Percentiles rank a stretch among this genome's conserved stretches.
Conservation (phyloP, 306 rosid species). For the Casuarina equisetifolia region DNA sequence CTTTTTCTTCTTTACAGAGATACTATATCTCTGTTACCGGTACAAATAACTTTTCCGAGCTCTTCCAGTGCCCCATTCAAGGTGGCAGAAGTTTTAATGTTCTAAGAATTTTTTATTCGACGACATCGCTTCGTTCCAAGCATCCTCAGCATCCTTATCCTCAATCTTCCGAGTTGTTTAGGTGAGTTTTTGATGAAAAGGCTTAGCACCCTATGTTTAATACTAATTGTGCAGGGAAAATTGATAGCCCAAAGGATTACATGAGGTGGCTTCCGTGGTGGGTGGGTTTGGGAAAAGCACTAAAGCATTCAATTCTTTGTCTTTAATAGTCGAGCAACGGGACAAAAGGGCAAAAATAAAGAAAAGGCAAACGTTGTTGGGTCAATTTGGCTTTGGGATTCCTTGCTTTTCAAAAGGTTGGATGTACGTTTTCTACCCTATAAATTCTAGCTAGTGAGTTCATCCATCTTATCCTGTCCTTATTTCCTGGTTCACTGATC, state of each 20-base stretch:
- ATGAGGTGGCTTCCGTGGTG: constrained; percentile 34
- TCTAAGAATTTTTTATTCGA: background rate
- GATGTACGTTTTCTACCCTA: constrained; percentile 3
- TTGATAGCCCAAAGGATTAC: constrained; percentile 4
- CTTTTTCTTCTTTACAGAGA: no score
- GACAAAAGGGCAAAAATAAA: constrained; percentile 1
- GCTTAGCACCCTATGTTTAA: background rate
- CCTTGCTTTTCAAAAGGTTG: constrained; percentile 21
- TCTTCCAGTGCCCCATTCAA: background rate
- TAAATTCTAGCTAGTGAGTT: constrained; percentile 11
- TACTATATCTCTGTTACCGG: background rate
- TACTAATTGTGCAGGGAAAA: constrained; percentile 13
- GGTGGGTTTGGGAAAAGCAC: constrained; percentile 39
- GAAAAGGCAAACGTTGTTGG: constrained; percentile 10
- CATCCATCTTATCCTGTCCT: constrained; percentile 38
- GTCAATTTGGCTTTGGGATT: constrained; percentile 34
- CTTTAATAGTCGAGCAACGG: background rate
- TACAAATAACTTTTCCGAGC: background rate
- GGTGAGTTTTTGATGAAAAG: background rate
- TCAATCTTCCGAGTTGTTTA: constrained; percentile 15
- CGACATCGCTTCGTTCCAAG: background rate
- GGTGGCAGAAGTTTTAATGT: background rate
- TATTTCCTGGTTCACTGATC: constrained; percentile 18
- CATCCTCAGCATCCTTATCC: constrained; percentile 21
- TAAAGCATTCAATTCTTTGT: constrained; percentile 4